These are phyloP conservation scores for Penicillium canariense DNA, from an alignment of 495 filamentous ascomycete genomes.

Conservation along the genomic window DNA sequence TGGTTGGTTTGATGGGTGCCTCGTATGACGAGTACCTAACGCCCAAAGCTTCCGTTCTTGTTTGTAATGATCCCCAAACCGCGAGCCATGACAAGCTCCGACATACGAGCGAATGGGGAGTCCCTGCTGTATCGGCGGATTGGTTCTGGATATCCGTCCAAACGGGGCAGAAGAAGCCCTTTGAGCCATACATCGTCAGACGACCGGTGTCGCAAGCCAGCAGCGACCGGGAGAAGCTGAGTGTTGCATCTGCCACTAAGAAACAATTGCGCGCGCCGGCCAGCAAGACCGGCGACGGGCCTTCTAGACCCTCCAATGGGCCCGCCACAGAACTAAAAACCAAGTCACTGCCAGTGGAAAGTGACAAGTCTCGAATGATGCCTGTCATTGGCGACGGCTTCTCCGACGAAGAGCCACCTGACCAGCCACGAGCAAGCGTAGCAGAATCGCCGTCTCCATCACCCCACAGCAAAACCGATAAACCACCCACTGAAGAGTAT, in stretches of 20 bases:
- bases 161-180: constrained; percentile 49
- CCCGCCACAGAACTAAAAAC: neutral
- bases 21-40: constrained; percentile 75
- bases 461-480: constrained; percentile 12
- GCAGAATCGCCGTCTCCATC: constrained; percentile 32
- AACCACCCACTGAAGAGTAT: constrained; percentile 5
- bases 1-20: constrained; percentile 68
- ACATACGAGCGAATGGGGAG: constrained; percentile 66
- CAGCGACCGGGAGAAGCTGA: constrained; percentile 22
- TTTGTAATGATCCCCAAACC: constrained; percentile 57
- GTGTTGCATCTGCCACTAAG: constrained; percentile 16
- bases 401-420: constrained; percentile 24
- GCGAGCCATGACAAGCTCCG: constrained; percentile 75
- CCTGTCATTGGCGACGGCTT: constrained; percentile 22
- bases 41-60: constrained; percentile 60
- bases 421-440: constrained; percentile 26
- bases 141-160: constrained; percentile 87
- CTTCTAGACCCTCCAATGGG: neutral
- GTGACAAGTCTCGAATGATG: constrained; percentile 6
- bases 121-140: constrained; percentile 71
- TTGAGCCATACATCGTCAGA: constrained; percentile 45
- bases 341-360: constrained; percentile 2
- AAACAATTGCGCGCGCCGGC: constrained; percentile 2
- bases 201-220: constrained; percentile 27
- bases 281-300: neutral